These are phyloP conservation scores for Suillus bovinus DNA, from an alignment of 768 basidiomycete genomes.

Conservation along the genomic window DNA sequence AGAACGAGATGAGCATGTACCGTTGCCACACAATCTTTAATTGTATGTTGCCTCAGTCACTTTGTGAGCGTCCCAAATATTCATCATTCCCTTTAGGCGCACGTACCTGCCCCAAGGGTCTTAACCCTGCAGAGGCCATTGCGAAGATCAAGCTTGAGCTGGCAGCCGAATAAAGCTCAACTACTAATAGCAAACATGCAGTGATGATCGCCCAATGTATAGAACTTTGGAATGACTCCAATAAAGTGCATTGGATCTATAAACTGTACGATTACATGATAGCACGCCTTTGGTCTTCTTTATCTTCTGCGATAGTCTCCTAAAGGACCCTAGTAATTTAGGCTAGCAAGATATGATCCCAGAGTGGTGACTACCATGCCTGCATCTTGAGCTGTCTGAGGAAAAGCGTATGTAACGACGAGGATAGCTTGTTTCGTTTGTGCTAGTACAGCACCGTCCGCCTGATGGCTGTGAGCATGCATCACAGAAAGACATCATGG, in stretches of 20 bases:
- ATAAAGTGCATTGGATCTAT: neutral
- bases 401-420: constrained; percentile 70
- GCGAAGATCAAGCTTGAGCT: constrained; percentile 93
- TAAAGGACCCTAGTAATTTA: constrained; percentile 45
- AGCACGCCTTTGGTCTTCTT: constrained; percentile 6
- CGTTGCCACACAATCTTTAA: constrained; percentile 99
- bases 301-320: constrained; percentile 7
- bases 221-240: neutral
- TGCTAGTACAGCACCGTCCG: constrained; percentile 69
- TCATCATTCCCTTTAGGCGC: constrained; percentile 49
- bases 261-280: constrained; percentile 2
- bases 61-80: neutral
- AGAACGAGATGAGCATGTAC: constrained; percentile 96
- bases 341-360: constrained; percentile 75
- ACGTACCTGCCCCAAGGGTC: constrained; percentile 95
- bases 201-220: neutral
- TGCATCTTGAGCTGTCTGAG: constrained; percentile 65
- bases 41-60: constrained; percentile 49
- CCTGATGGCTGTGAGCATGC: constrained; percentile 40
- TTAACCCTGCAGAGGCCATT: constrained; percentile 91
- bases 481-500: neutral
- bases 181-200: neutral
- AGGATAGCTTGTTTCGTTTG: constrained; percentile 87
- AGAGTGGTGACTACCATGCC: constrained; percentile 64
- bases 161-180: constrained; percentile 23